Conservation (phyloP, 2,329 filamentous ascomycete species). For the Fonsecaea monophora region DNA sequence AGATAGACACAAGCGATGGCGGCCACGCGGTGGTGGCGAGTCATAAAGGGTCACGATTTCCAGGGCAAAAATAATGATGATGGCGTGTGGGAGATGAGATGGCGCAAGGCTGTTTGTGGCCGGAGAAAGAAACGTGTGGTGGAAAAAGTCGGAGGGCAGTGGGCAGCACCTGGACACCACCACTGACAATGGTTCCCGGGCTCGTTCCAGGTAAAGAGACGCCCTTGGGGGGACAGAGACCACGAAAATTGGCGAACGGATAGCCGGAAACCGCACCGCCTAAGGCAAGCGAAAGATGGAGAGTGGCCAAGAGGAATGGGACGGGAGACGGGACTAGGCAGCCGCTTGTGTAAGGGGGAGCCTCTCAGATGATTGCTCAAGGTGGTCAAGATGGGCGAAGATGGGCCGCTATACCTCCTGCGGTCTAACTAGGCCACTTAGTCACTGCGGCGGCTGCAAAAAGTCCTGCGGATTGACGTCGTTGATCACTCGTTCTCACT, state of each 20-base stretch:
- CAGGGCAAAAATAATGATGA: conserved; percentile 4
- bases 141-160: background rate
- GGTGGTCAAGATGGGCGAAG: background rate
- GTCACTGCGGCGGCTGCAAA: conserved; percentile 3
- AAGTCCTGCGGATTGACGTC: conserved; percentile 25
- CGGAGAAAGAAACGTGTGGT: background rate
- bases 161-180: background rate
- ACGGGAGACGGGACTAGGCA: conserved; percentile 2
- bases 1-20: conserved; percentile 1
- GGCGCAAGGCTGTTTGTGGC: conserved; percentile 15
- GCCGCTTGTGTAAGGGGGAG: conserved; percentile 14
- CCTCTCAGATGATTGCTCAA: background rate
- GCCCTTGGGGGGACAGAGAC: background rate
- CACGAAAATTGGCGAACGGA: conserved; percentile 10
- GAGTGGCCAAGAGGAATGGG: conserved; percentile 16
- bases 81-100: background rate
- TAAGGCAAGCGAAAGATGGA: conserved; percentile 14
- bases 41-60: background rate
- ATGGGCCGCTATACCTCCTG: conserved; percentile 11
- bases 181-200: background rate
- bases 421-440: background rate
- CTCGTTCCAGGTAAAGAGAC: background rate
- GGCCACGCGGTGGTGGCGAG: conserved; percentile 6
- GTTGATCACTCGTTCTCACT: conserved; percentile 21
- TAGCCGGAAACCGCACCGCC: background rate